Conservation (phyloP, 768 basidiomycete genomes). For the Suillus ampliporus region DNA sequence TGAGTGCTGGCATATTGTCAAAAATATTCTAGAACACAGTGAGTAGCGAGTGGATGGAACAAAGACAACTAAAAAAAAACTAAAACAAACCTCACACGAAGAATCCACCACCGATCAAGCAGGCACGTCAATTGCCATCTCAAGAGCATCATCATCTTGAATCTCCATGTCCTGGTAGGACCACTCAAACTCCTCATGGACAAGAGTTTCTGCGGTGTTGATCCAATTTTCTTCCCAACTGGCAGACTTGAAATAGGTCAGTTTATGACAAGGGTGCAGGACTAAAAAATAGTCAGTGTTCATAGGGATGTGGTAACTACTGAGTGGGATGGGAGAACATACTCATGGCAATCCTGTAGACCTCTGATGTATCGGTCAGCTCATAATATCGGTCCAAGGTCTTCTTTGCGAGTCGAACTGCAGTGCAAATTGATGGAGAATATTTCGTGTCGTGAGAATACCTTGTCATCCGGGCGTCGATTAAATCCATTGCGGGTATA, state of each 20-base stretch:
- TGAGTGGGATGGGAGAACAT: constrained; percentile 9
- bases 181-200: constrained; percentile 22
- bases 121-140: not conserved
- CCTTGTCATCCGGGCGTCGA: constrained; percentile 18
- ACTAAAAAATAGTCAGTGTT: constrained; percentile 23
- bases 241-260: constrained; percentile 34
- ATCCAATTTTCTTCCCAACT: constrained; percentile 35
- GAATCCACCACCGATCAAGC: not conserved
- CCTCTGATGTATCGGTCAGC: constrained; percentile 25
- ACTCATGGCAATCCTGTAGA: constrained; percentile 37
- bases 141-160: not conserved
- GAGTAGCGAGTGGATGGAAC: not conserved
- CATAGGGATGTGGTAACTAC: not conserved
- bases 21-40: constrained; percentile 33
- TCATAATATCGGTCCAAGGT: constrained; percentile 32
- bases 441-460: constrained; percentile 26
- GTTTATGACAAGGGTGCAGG: constrained; percentile 37
- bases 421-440: constrained; percentile 14
- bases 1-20: constrained; percentile 30
- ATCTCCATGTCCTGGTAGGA: constrained; percentile 3
- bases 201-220: constrained; percentile 21
- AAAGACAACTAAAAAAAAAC: not conserved
- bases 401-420: constrained; percentile 24
- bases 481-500: constrained; percentile 34
- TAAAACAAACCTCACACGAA: not conserved